Conservation (phyloP, 2,329 filamentous ascomycete genomes). For the Fusarium aywerte region DNA sequence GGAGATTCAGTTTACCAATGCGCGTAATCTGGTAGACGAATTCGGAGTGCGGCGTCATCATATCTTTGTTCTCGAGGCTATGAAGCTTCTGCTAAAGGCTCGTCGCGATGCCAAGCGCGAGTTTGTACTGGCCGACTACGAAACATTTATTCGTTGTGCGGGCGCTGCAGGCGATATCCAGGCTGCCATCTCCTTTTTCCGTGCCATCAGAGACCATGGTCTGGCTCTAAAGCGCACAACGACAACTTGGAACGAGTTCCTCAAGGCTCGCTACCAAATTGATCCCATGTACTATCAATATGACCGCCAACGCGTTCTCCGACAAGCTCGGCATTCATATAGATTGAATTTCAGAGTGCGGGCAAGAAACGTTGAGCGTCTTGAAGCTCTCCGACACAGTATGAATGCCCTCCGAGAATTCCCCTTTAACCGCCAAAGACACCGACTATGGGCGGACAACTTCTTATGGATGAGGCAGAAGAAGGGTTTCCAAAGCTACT, state of each 20-base stretch:
- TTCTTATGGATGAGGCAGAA: slow-evolving; percentile 45
- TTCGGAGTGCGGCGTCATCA: slow-evolving; percentile 60
- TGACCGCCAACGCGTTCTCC: slow-evolving; percentile 54
- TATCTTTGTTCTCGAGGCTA: slow-evolving; percentile 49
- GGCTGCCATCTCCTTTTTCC: slow-evolving; percentile 51
- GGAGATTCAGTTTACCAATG: slow-evolving; percentile 55
- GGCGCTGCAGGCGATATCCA: slow-evolving; percentile 56
- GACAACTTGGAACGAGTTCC: slow-evolving; percentile 57
- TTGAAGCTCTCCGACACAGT: slow-evolving; percentile 49
- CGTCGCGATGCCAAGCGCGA: slow-evolving; percentile 45
- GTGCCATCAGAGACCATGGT: slow-evolving; percentile 44
- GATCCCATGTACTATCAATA: slow-evolving; percentile 60
- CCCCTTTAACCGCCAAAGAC: slow-evolving; percentile 48
- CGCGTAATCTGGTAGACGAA: slow-evolving; percentile 53
- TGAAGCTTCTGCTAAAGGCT: slow-evolving; percentile 51
- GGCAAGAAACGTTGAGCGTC: slow-evolving; percentile 34
- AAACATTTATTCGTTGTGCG: slow-evolving; percentile 59
- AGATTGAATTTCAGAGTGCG: slow-evolving; percentile 24
- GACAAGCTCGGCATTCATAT: slow-evolving; percentile 55
- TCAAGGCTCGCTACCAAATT: slow-evolving; percentile 60
- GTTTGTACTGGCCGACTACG: slow-evolving; percentile 56
- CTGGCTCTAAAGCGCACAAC: slow-evolving; percentile 49
- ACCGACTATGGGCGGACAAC: slow-evolving; percentile 42
- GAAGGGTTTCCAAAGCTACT: slow-evolving; percentile 43
- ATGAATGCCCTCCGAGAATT: slow-evolving; percentile 42